Evolutionary conservation across 805 yeast species (phyloP).

Genomic region (Lipomyces japonicus): DNA sequence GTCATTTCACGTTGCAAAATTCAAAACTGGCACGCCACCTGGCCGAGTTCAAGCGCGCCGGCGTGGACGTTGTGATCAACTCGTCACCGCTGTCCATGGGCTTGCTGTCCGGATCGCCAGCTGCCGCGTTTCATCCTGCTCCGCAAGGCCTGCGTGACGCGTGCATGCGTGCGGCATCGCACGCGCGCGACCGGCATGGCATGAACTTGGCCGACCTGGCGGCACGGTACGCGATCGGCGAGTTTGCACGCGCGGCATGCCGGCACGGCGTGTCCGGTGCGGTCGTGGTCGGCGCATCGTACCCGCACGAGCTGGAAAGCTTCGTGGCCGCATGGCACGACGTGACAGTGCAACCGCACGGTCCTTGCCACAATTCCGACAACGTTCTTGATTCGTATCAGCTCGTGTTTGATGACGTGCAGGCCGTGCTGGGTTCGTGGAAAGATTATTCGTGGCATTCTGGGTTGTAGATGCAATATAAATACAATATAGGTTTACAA

Average conservation of each 20-base stretch:
- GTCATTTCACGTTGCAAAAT: slow-evolving; percentile 79
- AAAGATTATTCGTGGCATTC: neutral
- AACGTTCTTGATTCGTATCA: neutral
- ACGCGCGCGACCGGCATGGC: slow-evolving; percentile 39
- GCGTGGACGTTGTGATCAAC: slow-evolving; percentile 55
- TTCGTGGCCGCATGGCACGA: neutral
- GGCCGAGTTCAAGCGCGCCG: slow-evolving; percentile 49
- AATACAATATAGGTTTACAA: too few relatives aligned
- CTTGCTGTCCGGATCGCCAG: slow-evolving; percentile 58
- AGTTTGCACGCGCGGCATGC: slow-evolving; percentile 44
- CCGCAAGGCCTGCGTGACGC: slow-evolving; percentile 48
- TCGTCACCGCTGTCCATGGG: slow-evolving; percentile 91
- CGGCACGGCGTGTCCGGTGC: neutral
- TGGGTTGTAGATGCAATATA: too few relatives aligned
- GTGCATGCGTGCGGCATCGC: slow-evolving; percentile 48
- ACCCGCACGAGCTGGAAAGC: neutral
- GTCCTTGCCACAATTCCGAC: neutral
- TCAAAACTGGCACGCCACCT: slow-evolving; percentile 47
- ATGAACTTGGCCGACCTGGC: slow-evolving; percentile 60
- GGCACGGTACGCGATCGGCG: slow-evolving; percentile 63
- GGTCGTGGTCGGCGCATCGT: neutral
- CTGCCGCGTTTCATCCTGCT: slow-evolving; percentile 79
- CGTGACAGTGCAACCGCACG: neutral
- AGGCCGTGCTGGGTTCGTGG: neutral
- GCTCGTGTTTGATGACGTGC: neutral